Base-by-base conservation (phyloP, 1,284 basidiomycete species). In the Puccinia sorghi region DNA sequence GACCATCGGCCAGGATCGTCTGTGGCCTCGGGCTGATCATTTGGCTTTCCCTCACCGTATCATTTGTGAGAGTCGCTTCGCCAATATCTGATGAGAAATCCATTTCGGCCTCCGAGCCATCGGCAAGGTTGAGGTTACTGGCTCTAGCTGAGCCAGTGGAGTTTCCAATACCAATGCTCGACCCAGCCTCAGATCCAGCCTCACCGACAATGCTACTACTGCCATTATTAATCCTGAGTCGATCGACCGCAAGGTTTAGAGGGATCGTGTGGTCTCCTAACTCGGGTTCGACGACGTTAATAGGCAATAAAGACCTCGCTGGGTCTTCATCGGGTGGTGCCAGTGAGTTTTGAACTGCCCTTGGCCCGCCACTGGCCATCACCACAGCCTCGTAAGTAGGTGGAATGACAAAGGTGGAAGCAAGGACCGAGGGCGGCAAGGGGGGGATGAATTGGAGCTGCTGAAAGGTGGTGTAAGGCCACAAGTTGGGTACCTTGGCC, bases 391-490 rank as follows among this genome's bases (percentile, higher is more conserved):
- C 87, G 84, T 94, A 94, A 79, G 92, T 92, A 0, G 92, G 92
- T 32, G 92, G 92, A 78, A 94, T 94, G 79, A 92, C 88, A 84
- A 92, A 94, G 61, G 93, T 91, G 82, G 93, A 91, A 20, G 92
- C 90, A 74, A 94, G 91, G 1, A 90, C 88, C n/a, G 90, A 90
- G 76, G 93, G 86, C 20, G 92, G 92, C 82, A 94, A 92, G 79
- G 88, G 90, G 11, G 92, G 92, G 9, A 92, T 88, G 83, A 92
- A 93, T 6, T 87, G 87, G 7, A 94, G 86, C 85, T 94, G 92
- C 83, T 93, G 93, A 86, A 94, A 93, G 3, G 92, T 93, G 15
- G 91, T 92, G 83, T 93, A 94, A 41, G 92, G 89, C 32, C 91
- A 77, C 25, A 77, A 22, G 66, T 69, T 77, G 41, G 66, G 50